Base-by-base conservation (phyloP, 2,329 filamentous ascomycete species). In the Aspergillus unguis region DNA sequence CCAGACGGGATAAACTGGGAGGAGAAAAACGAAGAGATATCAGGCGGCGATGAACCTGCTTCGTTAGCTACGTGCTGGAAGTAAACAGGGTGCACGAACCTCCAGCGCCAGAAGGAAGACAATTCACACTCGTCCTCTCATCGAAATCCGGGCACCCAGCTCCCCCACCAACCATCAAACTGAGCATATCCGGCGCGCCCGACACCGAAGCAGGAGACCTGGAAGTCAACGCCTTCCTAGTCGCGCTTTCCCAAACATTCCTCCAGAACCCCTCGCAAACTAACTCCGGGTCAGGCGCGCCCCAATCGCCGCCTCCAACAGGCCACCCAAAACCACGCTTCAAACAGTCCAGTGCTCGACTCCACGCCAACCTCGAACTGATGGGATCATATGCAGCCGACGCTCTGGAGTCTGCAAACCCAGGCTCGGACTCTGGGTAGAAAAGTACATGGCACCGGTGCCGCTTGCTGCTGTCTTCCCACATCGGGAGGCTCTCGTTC, bases 331-430 rank as follows among this genome's bases (percentile, higher is more conserved):
- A 87, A 0, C 82, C 85, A 43, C 77, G 77, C 38, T 83, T 76
- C 23, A 87, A 75, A 6, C 76, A 71, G 0, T 75, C 76, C 51
- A 90, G 62, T 32, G 80, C 84, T 9, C 87, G 76, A 26, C 79
- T 83, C 80, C 85, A 90, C 0, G 86, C 85, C 23, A 89, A 64
- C 7, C 79, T 78, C 2, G 85, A 80, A 1, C 79, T 78, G 6
- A 86, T 75, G 3, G 77, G 73, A 56, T 88, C 80, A 59, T 83
- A 87, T 57, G 83, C 78, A 2, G 40, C 32, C 7, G 85, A 79
- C 9, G 85, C 64, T 42, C 85, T 79, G 23, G 78, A 76, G 67
- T 90, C 86, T 0, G 86, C 86, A 54, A 90, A 90, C 0, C 87
- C 86, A 0, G 80, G 68, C 37, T 79, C 71, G 0, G 70, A 80